Evolutionary conservation across 2,329 filamentous ascomycete genomes (phyloP).

Genomic region (Fragosphaeria purpurea): DNA sequence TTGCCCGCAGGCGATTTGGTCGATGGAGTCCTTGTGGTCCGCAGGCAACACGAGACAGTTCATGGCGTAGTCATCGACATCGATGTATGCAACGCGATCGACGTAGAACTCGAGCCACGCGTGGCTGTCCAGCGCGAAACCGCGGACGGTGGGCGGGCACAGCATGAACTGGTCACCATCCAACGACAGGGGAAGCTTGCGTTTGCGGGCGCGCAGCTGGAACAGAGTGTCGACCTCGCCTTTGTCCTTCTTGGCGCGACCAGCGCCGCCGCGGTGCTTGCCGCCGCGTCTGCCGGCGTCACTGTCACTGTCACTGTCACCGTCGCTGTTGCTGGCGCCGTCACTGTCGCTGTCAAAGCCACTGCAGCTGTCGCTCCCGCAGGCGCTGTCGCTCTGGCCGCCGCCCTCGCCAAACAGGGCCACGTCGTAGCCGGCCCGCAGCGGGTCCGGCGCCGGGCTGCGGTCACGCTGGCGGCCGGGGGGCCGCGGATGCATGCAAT

Average conservation of each 20-base stretch:
- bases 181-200: slow-evolving; percentile 14
- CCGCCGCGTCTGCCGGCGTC: background rate
- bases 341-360: slow-evolving; percentile 7
- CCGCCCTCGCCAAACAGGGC: background rate
- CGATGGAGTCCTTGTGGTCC: slow-evolving; percentile 15
- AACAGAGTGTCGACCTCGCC: background rate
- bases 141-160: slow-evolving; percentile 22
- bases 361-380: background rate
- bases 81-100: slow-evolving; percentile 28
- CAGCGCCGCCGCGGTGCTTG: background rate
- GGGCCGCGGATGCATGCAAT: too few relatives aligned
- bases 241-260: slow-evolving; percentile 8
- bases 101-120: slow-evolving; percentile 36
- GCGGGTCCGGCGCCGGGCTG: background rate
- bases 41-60: slow-evolving; percentile 20
- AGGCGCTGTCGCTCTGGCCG: slow-evolving; percentile 4
- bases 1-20: too few relatives aligned
- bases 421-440: slow-evolving; percentile 1
- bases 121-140: slow-evolving; percentile 34
- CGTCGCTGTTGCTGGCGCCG: too few relatives aligned
- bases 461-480: background rate
- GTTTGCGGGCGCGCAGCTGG: background rate
- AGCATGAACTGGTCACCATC: slow-evolving; percentile 16
- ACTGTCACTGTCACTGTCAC: too few relatives aligned
- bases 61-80: slow-evolving; percentile 37